Evolutionary conservation across 2,329 filamentous ascomycete genomes (phyloP).

Genomic region (Cladosporium sp.): DNA sequence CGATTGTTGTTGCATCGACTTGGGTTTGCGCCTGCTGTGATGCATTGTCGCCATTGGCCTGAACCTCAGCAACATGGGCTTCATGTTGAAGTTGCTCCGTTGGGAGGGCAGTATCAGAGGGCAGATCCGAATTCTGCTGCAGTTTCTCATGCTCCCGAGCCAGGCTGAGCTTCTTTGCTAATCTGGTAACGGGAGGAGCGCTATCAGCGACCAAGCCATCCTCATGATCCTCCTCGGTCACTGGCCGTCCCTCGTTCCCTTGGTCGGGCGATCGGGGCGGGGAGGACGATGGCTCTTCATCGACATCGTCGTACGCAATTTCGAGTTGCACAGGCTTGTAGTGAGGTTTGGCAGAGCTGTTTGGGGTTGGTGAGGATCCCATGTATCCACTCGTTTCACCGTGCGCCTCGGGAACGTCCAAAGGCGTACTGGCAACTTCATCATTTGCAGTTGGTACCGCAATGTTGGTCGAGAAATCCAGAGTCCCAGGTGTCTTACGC

Average conservation of each 20-base stretch:
- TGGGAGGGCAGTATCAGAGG: slow-evolving; percentile 32
- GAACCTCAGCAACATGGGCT: slow-evolving; percentile 27
- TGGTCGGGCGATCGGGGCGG: slow-evolving; percentile 15
- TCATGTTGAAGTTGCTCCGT: slow-evolving; percentile 32
- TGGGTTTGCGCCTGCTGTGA: neutral
- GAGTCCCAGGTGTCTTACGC: slow-evolving; percentile 29
- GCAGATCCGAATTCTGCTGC: slow-evolving; percentile 25
- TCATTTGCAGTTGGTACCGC: slow-evolving; percentile 28
- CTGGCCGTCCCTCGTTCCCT: neutral
- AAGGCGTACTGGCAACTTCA: slow-evolving; percentile 46
- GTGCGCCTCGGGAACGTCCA: slow-evolving; percentile 40
- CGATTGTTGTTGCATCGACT: slow-evolving; percentile 12
- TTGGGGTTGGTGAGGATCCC: slow-evolving; percentile 56
- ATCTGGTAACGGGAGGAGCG: neutral
- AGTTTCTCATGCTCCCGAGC: neutral
- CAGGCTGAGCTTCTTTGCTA: neutral
- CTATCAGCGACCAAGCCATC: slow-evolving; percentile 4
- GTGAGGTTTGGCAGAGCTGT: slow-evolving; percentile 34
- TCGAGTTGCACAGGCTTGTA: neutral
- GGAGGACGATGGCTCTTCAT: slow-evolving; percentile 18
- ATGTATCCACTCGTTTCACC: slow-evolving; percentile 49
- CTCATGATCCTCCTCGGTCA: neutral
- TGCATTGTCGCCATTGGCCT: neutral
- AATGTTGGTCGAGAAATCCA: slow-evolving; percentile 32
- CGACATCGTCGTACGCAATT: neutral